phyloP scores from a whole-genome alignment of 208 protist genomes.

The Phytomonas sp. region DNA sequence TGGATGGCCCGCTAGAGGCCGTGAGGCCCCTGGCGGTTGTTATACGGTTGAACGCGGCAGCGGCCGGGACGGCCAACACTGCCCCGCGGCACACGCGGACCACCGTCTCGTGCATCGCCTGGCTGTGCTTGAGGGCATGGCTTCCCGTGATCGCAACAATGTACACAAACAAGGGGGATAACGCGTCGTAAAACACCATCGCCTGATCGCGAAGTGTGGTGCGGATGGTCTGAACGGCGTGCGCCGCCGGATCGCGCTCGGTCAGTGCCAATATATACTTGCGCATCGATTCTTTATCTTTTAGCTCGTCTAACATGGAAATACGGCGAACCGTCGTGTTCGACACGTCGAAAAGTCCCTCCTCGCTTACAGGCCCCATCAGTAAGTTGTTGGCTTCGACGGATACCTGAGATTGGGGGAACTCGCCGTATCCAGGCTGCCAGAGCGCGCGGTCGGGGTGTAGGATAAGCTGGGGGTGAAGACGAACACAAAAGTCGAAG shows the following conservation, averaged over 20 bases:
- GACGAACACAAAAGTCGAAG: constrained; percentile 65
- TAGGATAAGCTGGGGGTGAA: constrained; percentile 66
- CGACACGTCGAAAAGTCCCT: neutral
- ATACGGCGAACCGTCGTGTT: constrained; percentile 20
- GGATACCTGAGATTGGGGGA: neutral
- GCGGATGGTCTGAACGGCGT: constrained; percentile 60
- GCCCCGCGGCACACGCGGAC: constrained; percentile 52
- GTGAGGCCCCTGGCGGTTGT: constrained; percentile 12
- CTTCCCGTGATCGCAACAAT: constrained; percentile 41
- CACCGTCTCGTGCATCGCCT: constrained; percentile 56
- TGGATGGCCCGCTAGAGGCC: constrained; percentile 2
- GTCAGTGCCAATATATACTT: constrained; percentile 66
- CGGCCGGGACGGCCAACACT: constrained; percentile 30
- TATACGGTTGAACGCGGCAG: constrained; percentile 13
- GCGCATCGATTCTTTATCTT: constrained; percentile 30
- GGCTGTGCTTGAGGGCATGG: constrained; percentile 18
- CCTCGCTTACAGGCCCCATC: neutral
- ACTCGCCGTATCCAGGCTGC: neutral
- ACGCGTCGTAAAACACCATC: constrained; percentile 81
- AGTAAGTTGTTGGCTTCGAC: neutral
- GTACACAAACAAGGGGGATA: constrained; percentile 45
- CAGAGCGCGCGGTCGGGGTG: constrained; percentile 54
- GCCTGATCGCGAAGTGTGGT: constrained; percentile 56
- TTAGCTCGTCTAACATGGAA: constrained; percentile 70
- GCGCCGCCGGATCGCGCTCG: constrained; percentile 70